Evolutionary conservation across 441 rosid species (phyloP).

Genomic region (Codiaeum variegatum): DNA sequence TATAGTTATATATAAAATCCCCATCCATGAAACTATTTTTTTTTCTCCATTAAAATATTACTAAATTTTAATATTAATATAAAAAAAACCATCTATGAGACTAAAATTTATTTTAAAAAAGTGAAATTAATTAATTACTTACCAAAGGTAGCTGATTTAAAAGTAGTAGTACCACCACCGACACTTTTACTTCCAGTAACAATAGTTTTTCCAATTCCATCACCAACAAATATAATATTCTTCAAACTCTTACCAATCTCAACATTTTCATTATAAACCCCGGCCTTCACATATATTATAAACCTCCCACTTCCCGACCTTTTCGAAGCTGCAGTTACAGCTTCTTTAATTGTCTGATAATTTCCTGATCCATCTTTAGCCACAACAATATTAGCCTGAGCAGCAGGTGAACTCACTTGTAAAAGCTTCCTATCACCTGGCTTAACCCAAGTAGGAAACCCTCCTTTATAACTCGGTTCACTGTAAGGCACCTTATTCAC

Average conservation of each 20-base stretch:
- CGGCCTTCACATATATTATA: constrained; percentile 65
- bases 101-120: too few relatives aligned
- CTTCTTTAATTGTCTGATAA: constrained; percentile 52
- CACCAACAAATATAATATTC: constrained; percentile 77
- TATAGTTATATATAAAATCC: too few relatives aligned
- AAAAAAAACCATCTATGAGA: too few relatives aligned
- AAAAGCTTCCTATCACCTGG: constrained; percentile 60
- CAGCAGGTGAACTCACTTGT: constrained; percentile 30
- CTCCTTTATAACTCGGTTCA: constrained; percentile 37
- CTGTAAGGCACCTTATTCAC: constrained; percentile 33
- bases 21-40: too few relatives aligned
- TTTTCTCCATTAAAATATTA: too few relatives aligned
- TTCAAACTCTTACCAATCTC: constrained; percentile 37
- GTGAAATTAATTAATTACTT: constrained; percentile 7
- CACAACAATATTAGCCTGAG: constrained; percentile 55
- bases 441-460: constrained; percentile 69
- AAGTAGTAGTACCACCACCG: constrained; percentile 68
- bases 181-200: constrained; percentile 77
- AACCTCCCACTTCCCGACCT: constrained; percentile 51
- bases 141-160: constrained; percentile 86
- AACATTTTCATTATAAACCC: constrained; percentile 67
- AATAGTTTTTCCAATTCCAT: constrained; percentile 64
- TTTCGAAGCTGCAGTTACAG: constrained; percentile 48
- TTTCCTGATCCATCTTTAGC: constrained; percentile 70
- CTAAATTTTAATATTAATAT: too few relatives aligned